Evolutionary conservation across 805 yeast genomes (phyloP).

Genomic region (Saturnispora saitoi): DNA sequence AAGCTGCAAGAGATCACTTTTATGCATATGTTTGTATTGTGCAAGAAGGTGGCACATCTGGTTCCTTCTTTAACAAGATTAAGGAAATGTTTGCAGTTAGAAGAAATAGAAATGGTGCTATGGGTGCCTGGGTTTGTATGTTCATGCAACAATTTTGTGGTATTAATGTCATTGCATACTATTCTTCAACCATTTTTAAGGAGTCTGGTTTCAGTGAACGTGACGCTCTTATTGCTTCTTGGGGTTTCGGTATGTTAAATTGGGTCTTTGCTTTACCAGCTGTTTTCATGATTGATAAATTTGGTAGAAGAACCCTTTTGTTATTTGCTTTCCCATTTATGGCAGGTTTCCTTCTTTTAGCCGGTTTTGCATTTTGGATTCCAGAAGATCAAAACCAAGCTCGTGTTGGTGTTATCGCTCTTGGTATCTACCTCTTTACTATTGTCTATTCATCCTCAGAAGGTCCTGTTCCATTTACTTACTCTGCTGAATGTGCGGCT

Average conservation of each 20-base stretch:
- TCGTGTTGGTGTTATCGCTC: conserved; percentile 28
- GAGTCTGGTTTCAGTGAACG: conserved; percentile 38
- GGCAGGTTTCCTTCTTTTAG: conserved; percentile 47
- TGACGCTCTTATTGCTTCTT: conserved; percentile 44
- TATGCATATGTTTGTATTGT: conserved; percentile 56
- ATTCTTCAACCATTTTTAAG: conserved; percentile 58
- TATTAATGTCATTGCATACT: conserved; percentile 67
- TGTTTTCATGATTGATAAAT: conserved; percentile 46
- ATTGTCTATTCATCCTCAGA: conserved; percentile 73
- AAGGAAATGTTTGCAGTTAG: conserved; percentile 59
- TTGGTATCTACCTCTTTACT: conserved; percentile 51
- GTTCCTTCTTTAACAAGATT: conserved; percentile 39
- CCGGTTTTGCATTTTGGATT: conserved; percentile 41
- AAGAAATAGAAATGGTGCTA: conserved; percentile 75
- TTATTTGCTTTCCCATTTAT: conserved; percentile 42
- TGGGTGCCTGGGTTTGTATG: conserved; percentile 76
- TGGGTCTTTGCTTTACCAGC: conserved; percentile 47
- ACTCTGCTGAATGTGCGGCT: conserved; percentile 55
- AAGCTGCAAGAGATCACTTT: conserved; percentile 65
- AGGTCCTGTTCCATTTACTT: conserved; percentile 76
- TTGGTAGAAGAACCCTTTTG: conserved; percentile 50
- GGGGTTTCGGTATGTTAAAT: conserved; percentile 62
- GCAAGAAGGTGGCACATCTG: conserved; percentile 48
- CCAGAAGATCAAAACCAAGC: conserved; percentile 21
- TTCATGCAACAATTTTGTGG: conserved; percentile 77